Conservation (phyloP, 1,284 basidiomycete species). For the Hypsizygus ulmarius region DNA sequence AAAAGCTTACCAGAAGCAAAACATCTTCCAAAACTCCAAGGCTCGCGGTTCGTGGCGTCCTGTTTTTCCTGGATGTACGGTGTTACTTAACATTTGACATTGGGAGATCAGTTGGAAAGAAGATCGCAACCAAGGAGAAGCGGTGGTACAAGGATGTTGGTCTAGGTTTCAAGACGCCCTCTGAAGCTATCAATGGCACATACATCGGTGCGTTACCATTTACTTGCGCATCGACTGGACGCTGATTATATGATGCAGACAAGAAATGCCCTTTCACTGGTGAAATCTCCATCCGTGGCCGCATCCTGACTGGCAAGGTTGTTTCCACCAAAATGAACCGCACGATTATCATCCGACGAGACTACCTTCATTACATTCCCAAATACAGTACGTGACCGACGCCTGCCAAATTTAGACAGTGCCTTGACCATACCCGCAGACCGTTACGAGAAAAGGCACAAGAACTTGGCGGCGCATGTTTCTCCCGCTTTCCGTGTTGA, state of each 20-base stretch:
- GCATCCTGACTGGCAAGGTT: constrained; percentile 96
- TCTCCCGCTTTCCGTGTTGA: constrained; percentile 99
- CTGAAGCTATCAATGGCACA: constrained; percentile 94
- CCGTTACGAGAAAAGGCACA: constrained; percentile 97
- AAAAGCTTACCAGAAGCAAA: constrained; percentile 96
- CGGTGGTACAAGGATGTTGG: constrained; percentile 99
- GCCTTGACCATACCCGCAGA: constrained; percentile 42
- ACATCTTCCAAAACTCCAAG: constrained; percentile 98
- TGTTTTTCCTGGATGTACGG: background rate
- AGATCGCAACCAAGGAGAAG: constrained; percentile 91
- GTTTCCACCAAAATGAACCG: constrained; percentile 99
- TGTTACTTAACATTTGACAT: constrained; percentile 3
- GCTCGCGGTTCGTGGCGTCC: constrained; percentile 69
- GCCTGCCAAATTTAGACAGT: background rate
- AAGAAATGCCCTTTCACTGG: constrained; percentile 99
- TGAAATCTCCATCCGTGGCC: constrained; percentile 95
- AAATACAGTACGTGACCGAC: constrained; percentile 81
- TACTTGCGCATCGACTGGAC: background rate
- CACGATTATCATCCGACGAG: constrained; percentile 96
- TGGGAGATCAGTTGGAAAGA: constrained; percentile 66
- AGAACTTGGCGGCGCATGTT: constrained; percentile 96
- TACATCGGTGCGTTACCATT: constrained; percentile 79
- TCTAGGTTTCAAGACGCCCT: constrained; percentile 94
- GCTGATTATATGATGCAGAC: constrained; percentile 50
- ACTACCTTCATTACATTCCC: constrained; percentile 98